Conservation (phyloP, 805 yeast genomes). For the Metschnikowia drakensbergensis region DNA sequence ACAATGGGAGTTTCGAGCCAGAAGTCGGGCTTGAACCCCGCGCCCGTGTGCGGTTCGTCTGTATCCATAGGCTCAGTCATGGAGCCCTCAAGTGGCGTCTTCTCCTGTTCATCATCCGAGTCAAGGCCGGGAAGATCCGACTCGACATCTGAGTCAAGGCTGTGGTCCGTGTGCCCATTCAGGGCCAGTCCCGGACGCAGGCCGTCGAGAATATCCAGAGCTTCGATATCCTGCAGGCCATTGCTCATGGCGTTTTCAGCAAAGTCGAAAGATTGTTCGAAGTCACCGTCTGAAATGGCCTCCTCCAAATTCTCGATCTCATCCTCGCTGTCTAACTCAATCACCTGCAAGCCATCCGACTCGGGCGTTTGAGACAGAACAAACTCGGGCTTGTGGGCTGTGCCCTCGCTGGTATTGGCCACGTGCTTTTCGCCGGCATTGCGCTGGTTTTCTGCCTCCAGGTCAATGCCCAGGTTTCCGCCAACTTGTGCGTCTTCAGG, state of each 20-base stretch:
- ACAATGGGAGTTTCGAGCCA: constrained; percentile 19
- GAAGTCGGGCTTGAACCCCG: neutral
- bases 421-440: neutral
- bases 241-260: no score
- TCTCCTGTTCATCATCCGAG: neutral
- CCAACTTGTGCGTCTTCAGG: neutral
- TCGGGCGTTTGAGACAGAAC: neutral
- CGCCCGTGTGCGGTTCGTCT: neutral
- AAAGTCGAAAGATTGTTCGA: constrained; percentile 4
- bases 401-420: neutral
- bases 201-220: no score
- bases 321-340: constrained; percentile 22
- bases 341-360: constrained; percentile 3
- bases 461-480: neutral
- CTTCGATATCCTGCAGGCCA: no score
- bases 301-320: constrained; percentile 26
- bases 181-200: neutral
- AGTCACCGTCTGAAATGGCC: constrained; percentile 5
- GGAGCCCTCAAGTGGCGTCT: no score
- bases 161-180: neutral
- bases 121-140: neutral
- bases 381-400: neutral
- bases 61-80: neutral
- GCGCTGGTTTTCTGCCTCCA: neutral
- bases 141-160: neutral